phyloP scores from a whole-genome alignment of 257 asterid genomes.

The Vinca minor region DNA sequence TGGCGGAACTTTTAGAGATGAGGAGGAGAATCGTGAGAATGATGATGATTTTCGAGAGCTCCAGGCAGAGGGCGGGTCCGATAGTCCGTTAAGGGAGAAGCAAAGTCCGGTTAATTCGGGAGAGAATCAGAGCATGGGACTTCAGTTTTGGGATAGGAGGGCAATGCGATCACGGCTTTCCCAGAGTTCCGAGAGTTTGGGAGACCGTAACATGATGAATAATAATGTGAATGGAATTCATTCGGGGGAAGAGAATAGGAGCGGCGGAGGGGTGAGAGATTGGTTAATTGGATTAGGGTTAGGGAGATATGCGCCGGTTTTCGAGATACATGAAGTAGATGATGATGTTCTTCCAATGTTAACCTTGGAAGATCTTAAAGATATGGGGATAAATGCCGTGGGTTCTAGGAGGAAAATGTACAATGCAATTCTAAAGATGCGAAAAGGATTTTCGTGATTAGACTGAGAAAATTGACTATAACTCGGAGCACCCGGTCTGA shows the following conservation, averaged over 20 bases:
- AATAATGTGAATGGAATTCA: conserved; percentile 22
- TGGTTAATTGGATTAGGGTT: conserved; percentile 79
- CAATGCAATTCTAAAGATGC: conserved; percentile 55
- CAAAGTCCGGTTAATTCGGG: conserved; percentile 64
- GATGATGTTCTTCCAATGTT: conserved; percentile 75
- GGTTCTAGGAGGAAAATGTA: conserved; percentile 86
- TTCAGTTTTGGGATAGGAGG: conserved; percentile 78
- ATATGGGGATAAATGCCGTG: conserved; percentile 86
- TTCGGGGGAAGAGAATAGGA: conserved; percentile 46
- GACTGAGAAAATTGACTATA: neutral
- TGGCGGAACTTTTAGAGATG: conserved; percentile 32
- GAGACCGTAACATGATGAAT: conserved; percentile 28
- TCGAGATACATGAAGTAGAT: conserved; percentile 86
- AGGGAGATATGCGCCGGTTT: conserved; percentile 64
- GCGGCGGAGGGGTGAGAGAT: conserved; percentile 58
- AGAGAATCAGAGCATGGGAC: conserved; percentile 51
- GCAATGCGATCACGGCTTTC: conserved; percentile 43
- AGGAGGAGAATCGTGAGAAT: conserved; percentile 34
- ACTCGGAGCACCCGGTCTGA: conserved; percentile 16
- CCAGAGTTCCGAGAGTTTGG: conserved; percentile 39
- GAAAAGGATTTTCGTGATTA: conserved; percentile 67
- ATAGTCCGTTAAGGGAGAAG: conserved; percentile 53
- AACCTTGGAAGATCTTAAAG: conserved; percentile 92
- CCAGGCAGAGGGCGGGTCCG: conserved; percentile 58
- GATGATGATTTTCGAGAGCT: conserved; percentile 49